Conservation (phyloP, 495 filamentous ascomycete genomes). For the Penicillium goetzii region DNA sequence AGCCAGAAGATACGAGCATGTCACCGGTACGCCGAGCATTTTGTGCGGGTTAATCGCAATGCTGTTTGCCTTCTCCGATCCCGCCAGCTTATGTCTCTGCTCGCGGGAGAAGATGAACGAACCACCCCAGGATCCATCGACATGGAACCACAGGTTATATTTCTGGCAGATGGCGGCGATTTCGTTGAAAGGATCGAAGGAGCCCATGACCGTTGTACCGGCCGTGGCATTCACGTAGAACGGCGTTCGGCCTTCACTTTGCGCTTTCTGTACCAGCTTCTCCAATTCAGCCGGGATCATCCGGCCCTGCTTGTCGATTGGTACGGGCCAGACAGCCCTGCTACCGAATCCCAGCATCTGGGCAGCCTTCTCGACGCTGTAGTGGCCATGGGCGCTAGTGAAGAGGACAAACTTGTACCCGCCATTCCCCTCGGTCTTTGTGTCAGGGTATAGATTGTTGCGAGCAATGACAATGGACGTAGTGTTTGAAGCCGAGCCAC, state of each 20-base stretch:
- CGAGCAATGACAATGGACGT: conserved; percentile 88
- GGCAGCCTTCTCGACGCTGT: conserved; percentile 92
- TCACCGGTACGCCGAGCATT: conserved; percentile 90
- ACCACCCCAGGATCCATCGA: conserved; percentile 91
- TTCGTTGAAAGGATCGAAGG: conserved; percentile 78
- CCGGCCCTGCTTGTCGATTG: conserved; percentile 69
- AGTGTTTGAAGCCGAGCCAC: conserved; percentile 83
- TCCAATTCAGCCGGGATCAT: conserved; percentile 72
- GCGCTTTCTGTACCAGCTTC: conserved; percentile 58
- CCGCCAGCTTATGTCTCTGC: conserved; percentile 66
- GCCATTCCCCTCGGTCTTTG: conserved; percentile 71
- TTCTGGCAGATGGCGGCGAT: conserved; percentile 73
- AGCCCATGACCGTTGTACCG: conserved; percentile 90
- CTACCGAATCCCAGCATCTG: conserved; percentile 84
- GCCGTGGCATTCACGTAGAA: conserved; percentile 97
- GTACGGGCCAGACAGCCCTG: conserved; percentile 69
- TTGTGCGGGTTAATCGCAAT: conserved; percentile 93
- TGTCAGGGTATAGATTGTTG: conserved; percentile 78
- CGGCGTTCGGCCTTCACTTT: conserved; percentile 69
- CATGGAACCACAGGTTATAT: conserved; percentile 82
- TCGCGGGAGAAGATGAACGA: conserved; percentile 73
- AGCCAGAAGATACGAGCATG: conserved; percentile 87
- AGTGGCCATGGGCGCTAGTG: conserved; percentile 87
- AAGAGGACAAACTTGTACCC: conserved; percentile 75
- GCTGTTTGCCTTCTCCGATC: conserved; percentile 73